These are phyloP conservation scores for Rhizophagus sp. DNA, from an alignment of 192 early-diverging fungal species.

Conservation along the genomic window DNA sequence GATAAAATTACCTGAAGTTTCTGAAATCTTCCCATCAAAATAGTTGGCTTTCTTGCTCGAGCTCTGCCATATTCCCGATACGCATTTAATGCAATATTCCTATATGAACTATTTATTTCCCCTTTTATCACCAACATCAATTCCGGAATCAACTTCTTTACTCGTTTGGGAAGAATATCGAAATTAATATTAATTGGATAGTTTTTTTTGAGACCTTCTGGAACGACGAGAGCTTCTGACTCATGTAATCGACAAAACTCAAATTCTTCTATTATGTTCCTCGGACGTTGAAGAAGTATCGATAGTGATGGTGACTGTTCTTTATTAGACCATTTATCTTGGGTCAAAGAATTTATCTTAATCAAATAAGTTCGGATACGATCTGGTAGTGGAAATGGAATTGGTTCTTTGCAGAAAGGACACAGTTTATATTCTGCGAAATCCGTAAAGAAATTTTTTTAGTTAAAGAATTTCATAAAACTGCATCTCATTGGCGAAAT, in stretches of 20 bases:
- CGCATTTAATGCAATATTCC: slow-evolving; percentile 31
- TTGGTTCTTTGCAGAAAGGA: slow-evolving; percentile 2
- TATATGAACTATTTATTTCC: slow-evolving; percentile 35
- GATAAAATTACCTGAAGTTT: slow-evolving; percentile 36
- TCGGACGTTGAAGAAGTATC: background rate
- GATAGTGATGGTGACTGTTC: background rate
- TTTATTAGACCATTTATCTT: background rate
- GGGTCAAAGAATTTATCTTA: background rate
- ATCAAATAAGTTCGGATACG: background rate
- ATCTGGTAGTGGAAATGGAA: slow-evolving; percentile 1
- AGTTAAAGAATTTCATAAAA: background rate
- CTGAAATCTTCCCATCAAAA: slow-evolving; percentile 47
- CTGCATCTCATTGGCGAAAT: background rate
- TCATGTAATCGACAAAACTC: slow-evolving; percentile 53
- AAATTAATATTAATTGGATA: slow-evolving; percentile 48
- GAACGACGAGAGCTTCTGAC: slow-evolving; percentile 40
- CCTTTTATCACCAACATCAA: slow-evolving; percentile 39
- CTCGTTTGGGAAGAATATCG: slow-evolving; percentile 32
- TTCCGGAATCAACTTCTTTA: slow-evolving; percentile 35
- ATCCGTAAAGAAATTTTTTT: background rate
- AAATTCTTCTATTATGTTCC: slow-evolving; percentile 32
- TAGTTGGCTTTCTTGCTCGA: slow-evolving; percentile 45
- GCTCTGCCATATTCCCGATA: slow-evolving; percentile 41
- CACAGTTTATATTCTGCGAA: background rate
- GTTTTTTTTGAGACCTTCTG: slow-evolving; percentile 36